Base-by-base conservation (phyloP, 345 rosid genomes). In the Gossypium mustelinum region DNA sequence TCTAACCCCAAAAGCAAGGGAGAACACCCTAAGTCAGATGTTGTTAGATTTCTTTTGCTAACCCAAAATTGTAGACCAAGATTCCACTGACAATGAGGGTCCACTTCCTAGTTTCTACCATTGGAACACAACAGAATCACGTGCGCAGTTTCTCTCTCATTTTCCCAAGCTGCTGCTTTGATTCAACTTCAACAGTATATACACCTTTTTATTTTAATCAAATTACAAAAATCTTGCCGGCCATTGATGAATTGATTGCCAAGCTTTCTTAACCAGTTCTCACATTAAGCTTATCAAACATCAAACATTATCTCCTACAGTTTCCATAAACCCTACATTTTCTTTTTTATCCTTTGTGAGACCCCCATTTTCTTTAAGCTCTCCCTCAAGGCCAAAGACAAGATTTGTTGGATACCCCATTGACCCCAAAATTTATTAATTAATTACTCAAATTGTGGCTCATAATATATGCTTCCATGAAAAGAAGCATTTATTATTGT, bases 291-390 rank as follows among this genome's bases (percentile, higher is more conserved):
- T 47, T 71, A 75, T 48, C 76, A 72, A 81, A 66, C 81, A 77
- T 45, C n/a, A 11, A 62, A 75, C 77, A 81, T 84, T 85, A 82
- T 85, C 85, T 74, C 34, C 47, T 59, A 22, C 43, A 67, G 58
- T 65, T 44, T 10, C 50, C 62, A 34, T 34, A 18, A 69, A 51
- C 76, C 81, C 86, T 83, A 73, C 84, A 39, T 27, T 47, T 68
- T 34, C 7, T 4, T 34, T 34, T 68, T 72, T 74, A 67, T 68
- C 73, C 24, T 78, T 76, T 41, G 12, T 62, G 58, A n/a, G 29
- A 66, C 75, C 61, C 62, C 67, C 3, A 7, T 10, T 59, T 76
- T 50, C 52, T 58, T 62, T 41, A 61, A 56, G 25, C n/a, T n/a
- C 57, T 50, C 24, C 11, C 41, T 34, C 7, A 63, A 3, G 20